phyloP scores from a whole-genome alignment of 2,329 filamentous ascomycete genomes.

The Penicillium sp. region DNA sequence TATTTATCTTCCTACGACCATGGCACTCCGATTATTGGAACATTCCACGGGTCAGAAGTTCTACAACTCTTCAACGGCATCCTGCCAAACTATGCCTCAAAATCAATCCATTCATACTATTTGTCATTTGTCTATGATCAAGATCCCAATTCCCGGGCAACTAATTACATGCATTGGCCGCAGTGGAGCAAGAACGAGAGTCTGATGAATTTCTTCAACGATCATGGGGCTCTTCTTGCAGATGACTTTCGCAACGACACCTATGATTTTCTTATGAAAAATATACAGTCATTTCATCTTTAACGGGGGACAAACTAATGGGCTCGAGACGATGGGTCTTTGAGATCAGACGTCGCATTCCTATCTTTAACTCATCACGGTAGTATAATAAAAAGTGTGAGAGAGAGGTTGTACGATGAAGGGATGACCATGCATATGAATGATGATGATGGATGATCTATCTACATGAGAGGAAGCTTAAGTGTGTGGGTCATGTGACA shows the following conservation, averaged over 20 bases:
- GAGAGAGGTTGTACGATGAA: too few species aligned
- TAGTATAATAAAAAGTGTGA: too few species aligned
- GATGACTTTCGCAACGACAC: slow-evolving; percentile 52
- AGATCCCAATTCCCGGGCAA: slow-evolving; percentile 62
- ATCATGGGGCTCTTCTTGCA: slow-evolving; percentile 37
- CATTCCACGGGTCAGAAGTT: slow-evolving; percentile 70
- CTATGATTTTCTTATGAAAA: slow-evolving; percentile 41
- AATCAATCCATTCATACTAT: slow-evolving; percentile 65
- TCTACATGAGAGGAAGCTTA: too few species aligned
- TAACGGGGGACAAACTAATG: too few species aligned
- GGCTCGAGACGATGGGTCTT: too few species aligned
- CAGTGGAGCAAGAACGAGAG: slow-evolving; percentile 52
- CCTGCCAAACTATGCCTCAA: slow-evolving; percentile 60
- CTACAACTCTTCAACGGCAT: slow-evolving; percentile 67
- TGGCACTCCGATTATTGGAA: slow-evolving; percentile 69
- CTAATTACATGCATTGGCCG: slow-evolving; percentile 51
- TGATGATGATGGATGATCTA: too few species aligned
- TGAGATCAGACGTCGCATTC: too few species aligned
- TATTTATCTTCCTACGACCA: slow-evolving; percentile 72
- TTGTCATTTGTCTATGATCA: slow-evolving; percentile 67
- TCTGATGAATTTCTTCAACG: slow-evolving; percentile 51
- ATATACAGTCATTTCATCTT: slow-evolving; percentile 26
- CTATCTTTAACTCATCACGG: too few species aligned
- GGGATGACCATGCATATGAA: too few species aligned
- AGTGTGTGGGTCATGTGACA: too few species aligned